These are phyloP conservation scores for Berkeleyomyces basicola DNA, from an alignment of 2,329 filamentous ascomycete species.

Conservation along the genomic window DNA sequence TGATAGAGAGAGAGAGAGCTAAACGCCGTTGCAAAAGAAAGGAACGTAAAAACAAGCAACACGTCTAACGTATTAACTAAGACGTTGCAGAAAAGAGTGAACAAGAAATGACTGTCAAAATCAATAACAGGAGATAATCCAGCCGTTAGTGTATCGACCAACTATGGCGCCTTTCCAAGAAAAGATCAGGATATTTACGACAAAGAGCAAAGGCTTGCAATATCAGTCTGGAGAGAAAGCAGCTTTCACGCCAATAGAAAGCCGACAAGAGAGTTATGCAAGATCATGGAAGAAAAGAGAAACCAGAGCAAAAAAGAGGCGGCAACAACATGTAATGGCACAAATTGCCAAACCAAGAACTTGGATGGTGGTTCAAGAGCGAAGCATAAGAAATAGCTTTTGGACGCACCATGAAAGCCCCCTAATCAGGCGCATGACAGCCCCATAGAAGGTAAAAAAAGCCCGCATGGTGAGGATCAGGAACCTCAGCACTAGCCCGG, in stretches of 20 bases:
- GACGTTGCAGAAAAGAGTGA: not conserved
- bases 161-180: not conserved
- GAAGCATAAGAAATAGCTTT: slow-evolving; percentile 10
- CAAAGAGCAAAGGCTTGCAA: slow-evolving; percentile 6
- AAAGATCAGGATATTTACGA: not conserved
- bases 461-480: slow-evolving; percentile 10
- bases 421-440: slow-evolving; percentile 8
- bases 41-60: not conserved
- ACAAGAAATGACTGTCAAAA: not conserved
- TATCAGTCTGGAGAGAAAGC: slow-evolving; percentile 1
- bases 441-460: slow-evolving; percentile 13
- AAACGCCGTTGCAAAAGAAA: not conserved
- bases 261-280: not conserved
- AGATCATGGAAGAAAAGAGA: not conserved
- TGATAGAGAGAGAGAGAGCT: not conserved
- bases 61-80: not conserved
- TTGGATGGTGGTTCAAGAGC: slow-evolving; percentile 1
- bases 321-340: not conserved
- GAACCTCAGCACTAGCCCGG: slow-evolving; percentile 10
- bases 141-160: not conserved
- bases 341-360: not conserved
- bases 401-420: slow-evolving; percentile 14
- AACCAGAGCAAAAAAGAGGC: not conserved
- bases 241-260: not conserved
- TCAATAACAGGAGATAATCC: not conserved